These are phyloP conservation scores for Epichloe bromicola DNA, from an alignment of 2,329 filamentous ascomycete species.

Conservation along the genomic window DNA sequence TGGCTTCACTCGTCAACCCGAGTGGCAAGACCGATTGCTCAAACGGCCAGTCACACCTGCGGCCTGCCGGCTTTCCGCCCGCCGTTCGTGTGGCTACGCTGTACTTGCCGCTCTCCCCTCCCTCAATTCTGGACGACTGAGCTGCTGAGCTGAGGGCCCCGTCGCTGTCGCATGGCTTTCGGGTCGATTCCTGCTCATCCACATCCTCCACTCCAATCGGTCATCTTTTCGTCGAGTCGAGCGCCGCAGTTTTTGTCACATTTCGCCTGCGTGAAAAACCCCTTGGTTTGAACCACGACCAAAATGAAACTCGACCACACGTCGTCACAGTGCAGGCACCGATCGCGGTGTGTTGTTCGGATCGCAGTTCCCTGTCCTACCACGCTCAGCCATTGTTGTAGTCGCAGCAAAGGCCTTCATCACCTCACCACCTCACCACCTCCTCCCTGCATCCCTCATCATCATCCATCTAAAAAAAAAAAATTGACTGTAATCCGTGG, in stretches of 20 bases:
- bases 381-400: not conserved
- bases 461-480: not conserved
- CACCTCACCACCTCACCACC: too few species aligned
- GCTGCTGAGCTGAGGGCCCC: too few species aligned
- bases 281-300: not conserved
- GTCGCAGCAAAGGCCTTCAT: too few species aligned
- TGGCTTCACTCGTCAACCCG: too few species aligned
- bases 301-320: not conserved
- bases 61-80: too few species aligned
- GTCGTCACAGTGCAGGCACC: not conserved
- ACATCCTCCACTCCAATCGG: slow-evolving; percentile 1
- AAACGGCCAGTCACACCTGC: too few species aligned
- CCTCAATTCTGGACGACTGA: too few species aligned
- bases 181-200: not conserved
- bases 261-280: not conserved
- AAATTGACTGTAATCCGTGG: too few species aligned
- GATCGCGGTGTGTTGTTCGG: not conserved
- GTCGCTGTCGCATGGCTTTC: not conserved
- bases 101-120: too few species aligned
- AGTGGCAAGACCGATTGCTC: too few species aligned
- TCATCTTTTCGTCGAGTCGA: not conserved
- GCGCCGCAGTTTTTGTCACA: not conserved
- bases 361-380: not conserved
- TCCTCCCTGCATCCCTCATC: not conserved
- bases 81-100: too few species aligned